Evolutionary conservation across 257 asterid genomes (phyloP).

Genomic region (Gynochthodes officinalis): DNA sequence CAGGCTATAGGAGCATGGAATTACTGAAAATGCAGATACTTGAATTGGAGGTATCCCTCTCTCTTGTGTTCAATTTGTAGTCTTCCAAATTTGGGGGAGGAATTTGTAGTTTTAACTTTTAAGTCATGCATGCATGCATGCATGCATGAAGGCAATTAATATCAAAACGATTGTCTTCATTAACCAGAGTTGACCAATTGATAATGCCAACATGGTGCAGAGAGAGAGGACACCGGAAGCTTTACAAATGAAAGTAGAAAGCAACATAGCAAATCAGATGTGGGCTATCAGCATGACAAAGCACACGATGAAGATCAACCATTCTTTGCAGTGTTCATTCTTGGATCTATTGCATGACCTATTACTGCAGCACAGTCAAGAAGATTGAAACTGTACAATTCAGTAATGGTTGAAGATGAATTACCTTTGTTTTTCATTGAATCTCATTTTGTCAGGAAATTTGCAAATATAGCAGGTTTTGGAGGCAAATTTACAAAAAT

Average conservation of each 20-base stretch:
- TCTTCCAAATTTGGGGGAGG: no score
- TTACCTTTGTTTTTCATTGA: no score
- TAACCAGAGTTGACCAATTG: no score
- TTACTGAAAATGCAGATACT: neutral
- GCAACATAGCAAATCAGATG: neutral
- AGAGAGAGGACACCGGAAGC: constrained; percentile 4
- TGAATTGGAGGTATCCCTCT: constrained; percentile 9
- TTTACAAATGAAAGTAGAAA: constrained; percentile 15
- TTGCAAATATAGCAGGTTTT: no score
- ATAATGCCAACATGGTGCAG: neutral
- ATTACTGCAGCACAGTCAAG: neutral
- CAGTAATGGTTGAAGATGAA: neutral
- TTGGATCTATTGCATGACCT: constrained; percentile 8
- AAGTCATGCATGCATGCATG: no score
- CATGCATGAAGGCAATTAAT: no score
- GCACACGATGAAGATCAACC: constrained; percentile 13
- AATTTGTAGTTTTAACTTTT: no score
- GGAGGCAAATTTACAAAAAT: no score
- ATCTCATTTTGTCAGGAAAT: no score
- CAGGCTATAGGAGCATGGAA: neutral
- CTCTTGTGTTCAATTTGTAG: no score
- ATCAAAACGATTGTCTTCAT: no score
- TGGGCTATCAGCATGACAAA: constrained; percentile 8
- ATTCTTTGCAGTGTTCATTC: constrained; percentile 1
- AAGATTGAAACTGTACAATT: neutral